Conservation (phyloP, 2,329 filamentous ascomycete species). For the Rhexocercosporidium sp. region DNA sequence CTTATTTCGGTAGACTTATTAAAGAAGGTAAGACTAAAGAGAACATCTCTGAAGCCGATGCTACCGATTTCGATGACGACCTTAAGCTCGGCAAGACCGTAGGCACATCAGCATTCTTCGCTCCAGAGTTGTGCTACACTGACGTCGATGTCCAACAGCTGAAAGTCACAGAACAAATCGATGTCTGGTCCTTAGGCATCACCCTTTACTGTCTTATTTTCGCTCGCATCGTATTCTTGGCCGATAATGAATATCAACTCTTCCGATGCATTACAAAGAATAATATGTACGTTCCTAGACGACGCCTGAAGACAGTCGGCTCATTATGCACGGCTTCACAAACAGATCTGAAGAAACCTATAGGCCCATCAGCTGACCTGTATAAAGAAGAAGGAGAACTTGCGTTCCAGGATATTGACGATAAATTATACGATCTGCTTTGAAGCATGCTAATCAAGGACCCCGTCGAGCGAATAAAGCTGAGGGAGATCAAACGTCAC, state of each 20-base stretch:
- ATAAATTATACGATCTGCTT: constrained; percentile 79
- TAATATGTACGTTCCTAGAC: constrained; percentile 85
- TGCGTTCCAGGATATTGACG: constrained; percentile 84
- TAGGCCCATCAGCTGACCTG: constrained; percentile 54
- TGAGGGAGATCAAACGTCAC: constrained; percentile 92
- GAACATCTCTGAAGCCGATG: constrained; percentile 79
- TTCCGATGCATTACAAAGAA: constrained; percentile 91
- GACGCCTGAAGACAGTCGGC: constrained; percentile 78
- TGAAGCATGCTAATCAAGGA: constrained; percentile 85
- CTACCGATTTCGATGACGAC: constrained; percentile 87
- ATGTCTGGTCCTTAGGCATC: constrained; percentile 96
- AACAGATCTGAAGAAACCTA: constrained; percentile 59
- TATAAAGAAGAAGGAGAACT: constrained; percentile 81
- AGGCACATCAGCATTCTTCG: constrained; percentile 96
- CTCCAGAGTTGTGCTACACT: constrained; percentile 92
- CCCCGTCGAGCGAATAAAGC: constrained; percentile 82
- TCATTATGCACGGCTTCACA: constrained; percentile 61
- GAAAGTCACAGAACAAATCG: constrained; percentile 89
- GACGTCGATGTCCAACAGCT: constrained; percentile 72
- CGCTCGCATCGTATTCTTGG: constrained; percentile 90
- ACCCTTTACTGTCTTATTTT: constrained; percentile 96
- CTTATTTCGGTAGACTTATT: constrained; percentile 89
- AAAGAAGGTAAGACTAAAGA: constrained; percentile 82
- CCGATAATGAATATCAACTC: constrained; percentile 89
- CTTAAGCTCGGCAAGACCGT: constrained; percentile 98